Base-by-base conservation (phyloP, 495 filamentous ascomycete genomes). In the Lasiosphaeria miniovina region DNA sequence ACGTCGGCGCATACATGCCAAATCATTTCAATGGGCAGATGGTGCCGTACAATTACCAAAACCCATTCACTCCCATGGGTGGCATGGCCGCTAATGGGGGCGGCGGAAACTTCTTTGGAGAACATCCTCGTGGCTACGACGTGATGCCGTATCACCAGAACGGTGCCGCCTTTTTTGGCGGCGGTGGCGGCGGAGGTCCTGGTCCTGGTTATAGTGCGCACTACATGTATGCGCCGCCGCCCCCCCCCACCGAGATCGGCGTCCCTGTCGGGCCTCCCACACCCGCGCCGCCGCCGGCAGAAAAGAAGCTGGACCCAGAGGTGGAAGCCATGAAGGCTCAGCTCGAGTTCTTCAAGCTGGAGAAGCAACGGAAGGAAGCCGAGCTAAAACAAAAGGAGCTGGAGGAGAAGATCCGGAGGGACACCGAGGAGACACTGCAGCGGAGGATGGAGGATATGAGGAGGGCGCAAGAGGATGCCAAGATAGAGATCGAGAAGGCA, bases 101-200 rank as follows among this genome's bases (percentile, higher is more conserved):
- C 51, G 68, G 71, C 36, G 61, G 54, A 32, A 72, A 73, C 36
- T 78, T 70, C 61, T 78, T 72, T 52, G 68, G 65, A 11, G 70
- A 72, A 4, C 71, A 63, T 11, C 71, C 65, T 36, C 61, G 68
- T 35, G 68, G 62, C 32, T 74, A 75, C 59, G 76, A 79, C 50
- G 74, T 81, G 77, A 78, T 78, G 70, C 75, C 76, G 3, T 81
- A 80, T 60, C 69, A 71, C 33, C 59, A 54, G 6, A 43, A 55
- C 11, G 67, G 55, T 36, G 59, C 62, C 17, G 63, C 59, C 24
- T 74, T 65, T 52, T 73, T 65, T 45, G 57, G 60, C n/a, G 67
- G 63, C 17, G 65, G 62, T n/a, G 65, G 60, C 0, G 48, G 61
- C 32, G 35, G 57, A 61, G 15, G 55, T 11, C 54, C 33, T 46